Evolutionary conservation across 2,329 filamentous ascomycete species (phyloP).

Genomic region (Phialophora expanda): DNA sequence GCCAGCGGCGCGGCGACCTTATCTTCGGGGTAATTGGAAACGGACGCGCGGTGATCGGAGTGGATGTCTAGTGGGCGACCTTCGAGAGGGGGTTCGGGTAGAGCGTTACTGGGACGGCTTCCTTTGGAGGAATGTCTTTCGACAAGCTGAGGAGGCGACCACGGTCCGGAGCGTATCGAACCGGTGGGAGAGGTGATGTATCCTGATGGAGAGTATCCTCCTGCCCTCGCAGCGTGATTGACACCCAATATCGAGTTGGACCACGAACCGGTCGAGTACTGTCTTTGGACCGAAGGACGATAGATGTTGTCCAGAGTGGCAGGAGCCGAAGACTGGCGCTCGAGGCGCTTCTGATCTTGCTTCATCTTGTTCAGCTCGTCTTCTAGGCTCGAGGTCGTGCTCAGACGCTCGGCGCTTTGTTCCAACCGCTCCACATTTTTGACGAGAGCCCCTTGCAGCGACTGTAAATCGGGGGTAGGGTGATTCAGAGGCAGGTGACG

Average conservation of each 20-base stretch:
- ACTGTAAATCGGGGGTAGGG: constrained; percentile 57
- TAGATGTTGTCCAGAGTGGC: constrained; percentile 29
- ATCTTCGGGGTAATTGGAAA: constrained; percentile 31
- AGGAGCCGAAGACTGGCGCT: constrained; percentile 47
- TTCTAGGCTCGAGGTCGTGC: constrained; percentile 54
- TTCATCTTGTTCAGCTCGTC: constrained; percentile 54
- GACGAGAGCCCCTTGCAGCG: constrained; percentile 56
- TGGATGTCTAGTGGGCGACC: constrained; percentile 40
- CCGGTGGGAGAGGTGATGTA: constrained; percentile 49
- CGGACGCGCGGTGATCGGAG: constrained; percentile 31
- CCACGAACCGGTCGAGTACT: constrained; percentile 47
- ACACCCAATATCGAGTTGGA: constrained; percentile 50
- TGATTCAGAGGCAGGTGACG: constrained; percentile 53
- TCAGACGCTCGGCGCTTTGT: constrained; percentile 55
- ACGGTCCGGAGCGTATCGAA: constrained; percentile 48
- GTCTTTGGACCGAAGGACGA: constrained; percentile 37
- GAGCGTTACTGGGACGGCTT: constrained; percentile 46
- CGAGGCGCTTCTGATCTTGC: constrained; percentile 47
- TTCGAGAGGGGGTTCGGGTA: constrained; percentile 50
- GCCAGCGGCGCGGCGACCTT: constrained; percentile 7
- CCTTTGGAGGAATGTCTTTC: constrained; percentile 46
- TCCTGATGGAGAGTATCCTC: constrained; percentile 49
- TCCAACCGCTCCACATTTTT: constrained; percentile 58
- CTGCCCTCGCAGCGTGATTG: constrained; percentile 46
- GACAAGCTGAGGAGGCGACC: constrained; percentile 42